phyloP scores from a whole-genome alignment of 306 rosid genomes.

The Medicago truncatula region DNA sequence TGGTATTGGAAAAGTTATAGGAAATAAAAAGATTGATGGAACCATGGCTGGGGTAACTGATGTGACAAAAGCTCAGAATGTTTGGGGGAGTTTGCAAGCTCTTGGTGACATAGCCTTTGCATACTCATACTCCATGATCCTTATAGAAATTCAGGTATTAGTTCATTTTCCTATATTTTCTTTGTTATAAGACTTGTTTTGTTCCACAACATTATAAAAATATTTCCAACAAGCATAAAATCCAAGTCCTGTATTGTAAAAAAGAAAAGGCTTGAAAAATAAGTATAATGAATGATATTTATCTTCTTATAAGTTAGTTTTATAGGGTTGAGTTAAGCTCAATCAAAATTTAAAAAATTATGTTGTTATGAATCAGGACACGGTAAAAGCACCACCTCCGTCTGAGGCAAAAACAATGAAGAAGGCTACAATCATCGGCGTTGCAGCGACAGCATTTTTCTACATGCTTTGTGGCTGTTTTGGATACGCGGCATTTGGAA shows the following conservation, averaged over 20 bases:
- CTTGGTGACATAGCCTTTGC: constrained; percentile 92
- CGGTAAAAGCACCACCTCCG: constrained; percentile 74
- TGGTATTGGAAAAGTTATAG: constrained; percentile 69
- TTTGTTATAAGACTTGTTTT: not conserved
- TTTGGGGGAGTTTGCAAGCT: constrained; percentile 84
- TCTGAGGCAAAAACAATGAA: constrained; percentile 79
- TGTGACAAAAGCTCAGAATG: constrained; percentile 65
- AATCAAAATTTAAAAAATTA: not conserved
- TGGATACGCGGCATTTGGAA: constrained; percentile 82
- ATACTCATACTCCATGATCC: constrained; percentile 81
- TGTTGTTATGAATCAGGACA: constrained; percentile 56
- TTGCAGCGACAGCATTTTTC: constrained; percentile 64
- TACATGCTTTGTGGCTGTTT: constrained; percentile 87
- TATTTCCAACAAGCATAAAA: too few relatives aligned
- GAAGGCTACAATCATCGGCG: constrained; percentile 61
- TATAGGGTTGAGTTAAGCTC: not conserved
- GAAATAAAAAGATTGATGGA: constrained; percentile 59
- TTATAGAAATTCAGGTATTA: constrained; percentile 84
- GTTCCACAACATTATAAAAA: not conserved
- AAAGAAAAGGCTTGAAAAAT: too few relatives aligned
- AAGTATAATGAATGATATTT: not conserved
- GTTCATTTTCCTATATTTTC: not conserved
- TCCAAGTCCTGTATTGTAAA: not conserved
- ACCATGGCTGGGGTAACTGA: constrained; percentile 62
- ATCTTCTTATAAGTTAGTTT: not conserved